phyloP scores from a whole-genome alignment of 371 early-diverging fungal genomes.

The Dichotomocladium elegans region DNA sequence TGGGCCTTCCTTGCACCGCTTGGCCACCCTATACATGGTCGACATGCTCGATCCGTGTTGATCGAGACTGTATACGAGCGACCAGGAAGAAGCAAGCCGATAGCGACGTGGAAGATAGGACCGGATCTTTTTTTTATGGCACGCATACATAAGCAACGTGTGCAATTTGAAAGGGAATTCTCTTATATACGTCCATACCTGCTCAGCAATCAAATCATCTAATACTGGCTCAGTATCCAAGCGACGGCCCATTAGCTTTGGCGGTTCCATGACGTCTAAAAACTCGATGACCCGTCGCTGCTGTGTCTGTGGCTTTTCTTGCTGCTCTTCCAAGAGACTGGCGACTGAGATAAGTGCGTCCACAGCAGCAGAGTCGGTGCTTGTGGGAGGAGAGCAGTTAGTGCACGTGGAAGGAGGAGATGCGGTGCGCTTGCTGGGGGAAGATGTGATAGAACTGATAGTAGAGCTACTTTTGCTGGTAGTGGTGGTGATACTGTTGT shows the following conservation, averaged over 20 bases:
- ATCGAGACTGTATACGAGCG: constrained; percentile 82
- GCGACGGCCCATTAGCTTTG: constrained; percentile 37
- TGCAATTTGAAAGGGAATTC: too few species aligned
- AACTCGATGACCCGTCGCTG: constrained; percentile 5
- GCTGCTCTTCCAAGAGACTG: constrained; percentile 1
- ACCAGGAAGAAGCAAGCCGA: constrained; percentile 66
- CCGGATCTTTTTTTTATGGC: constrained; percentile 22
- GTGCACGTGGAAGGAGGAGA: background rate
- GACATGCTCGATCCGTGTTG: constrained; percentile 89
- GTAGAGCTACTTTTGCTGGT: background rate
- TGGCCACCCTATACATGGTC: constrained; percentile 65
- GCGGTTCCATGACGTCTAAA: constrained; percentile 11
- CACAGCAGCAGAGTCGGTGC: constrained; percentile 7
- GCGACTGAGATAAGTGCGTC: constrained; percentile 16
- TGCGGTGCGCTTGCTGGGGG: background rate
- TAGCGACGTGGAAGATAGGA: constrained; percentile 56
- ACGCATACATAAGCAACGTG: too few species aligned
- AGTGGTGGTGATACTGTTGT: background rate
- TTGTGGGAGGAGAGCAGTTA: background rate
- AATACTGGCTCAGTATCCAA: constrained; percentile 52
- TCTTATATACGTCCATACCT: constrained; percentile 35
- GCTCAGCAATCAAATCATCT: constrained; percentile 37
- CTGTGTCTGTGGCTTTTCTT: constrained; percentile 2
- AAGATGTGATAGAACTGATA: constrained; percentile 1
- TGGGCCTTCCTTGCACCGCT: constrained; percentile 61